Evolutionary conservation across 164 flowering plant genomes (phyloP).

Genomic region (Nelumbo lutea): DNA sequence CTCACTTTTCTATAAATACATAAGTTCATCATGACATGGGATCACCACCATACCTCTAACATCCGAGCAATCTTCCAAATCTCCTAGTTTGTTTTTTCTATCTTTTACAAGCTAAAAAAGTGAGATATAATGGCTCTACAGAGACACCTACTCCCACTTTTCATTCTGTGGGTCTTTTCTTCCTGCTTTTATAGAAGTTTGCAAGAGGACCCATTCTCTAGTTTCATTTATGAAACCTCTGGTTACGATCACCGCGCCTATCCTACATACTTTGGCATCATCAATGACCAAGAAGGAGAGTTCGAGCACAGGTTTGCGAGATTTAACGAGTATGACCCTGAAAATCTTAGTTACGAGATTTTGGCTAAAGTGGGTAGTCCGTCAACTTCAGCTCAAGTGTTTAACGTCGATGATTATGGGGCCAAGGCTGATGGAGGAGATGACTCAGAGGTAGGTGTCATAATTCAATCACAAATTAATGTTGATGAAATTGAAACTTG

Average conservation of each 20-base stretch:
- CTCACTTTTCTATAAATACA: slow-evolving; percentile 23
- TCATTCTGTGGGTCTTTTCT: slow-evolving; percentile 10
- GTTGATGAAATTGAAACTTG: not conserved
- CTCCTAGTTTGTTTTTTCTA: slow-evolving; percentile 1
- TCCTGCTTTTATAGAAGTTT: slow-evolving; percentile 15
- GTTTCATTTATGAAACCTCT: slow-evolving; percentile 5
- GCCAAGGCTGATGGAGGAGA: slow-evolving; percentile 62
- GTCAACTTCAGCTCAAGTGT: slow-evolving; percentile 7
- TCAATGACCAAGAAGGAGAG: slow-evolving; percentile 13
- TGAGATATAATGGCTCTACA: slow-evolving; percentile 14
- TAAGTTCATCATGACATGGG: slow-evolving; percentile 15
- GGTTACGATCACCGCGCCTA: slow-evolving; percentile 20
- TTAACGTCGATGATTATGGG: slow-evolving; percentile 44
- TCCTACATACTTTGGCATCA: slow-evolving; percentile 23
- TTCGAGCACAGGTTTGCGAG: slow-evolving; percentile 10
- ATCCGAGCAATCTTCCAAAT: slow-evolving; percentile 1
- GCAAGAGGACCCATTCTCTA: slow-evolving; percentile 18
- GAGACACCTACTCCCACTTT: slow-evolving; percentile 10
- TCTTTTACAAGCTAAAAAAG: slow-evolving; percentile 3
- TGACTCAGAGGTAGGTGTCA: slow-evolving; percentile 37
- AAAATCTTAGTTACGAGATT: slow-evolving; percentile 4
- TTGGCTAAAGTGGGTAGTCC: slow-evolving; percentile 12
- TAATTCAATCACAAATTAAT: not conserved
- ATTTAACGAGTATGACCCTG: slow-evolving; percentile 7
- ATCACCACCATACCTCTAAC: slow-evolving; percentile 17